These are phyloP conservation scores for Brachypodium distachyon DNA, from an alignment of 202 grass and related monocot genomes.

Conservation along the genomic window DNA sequence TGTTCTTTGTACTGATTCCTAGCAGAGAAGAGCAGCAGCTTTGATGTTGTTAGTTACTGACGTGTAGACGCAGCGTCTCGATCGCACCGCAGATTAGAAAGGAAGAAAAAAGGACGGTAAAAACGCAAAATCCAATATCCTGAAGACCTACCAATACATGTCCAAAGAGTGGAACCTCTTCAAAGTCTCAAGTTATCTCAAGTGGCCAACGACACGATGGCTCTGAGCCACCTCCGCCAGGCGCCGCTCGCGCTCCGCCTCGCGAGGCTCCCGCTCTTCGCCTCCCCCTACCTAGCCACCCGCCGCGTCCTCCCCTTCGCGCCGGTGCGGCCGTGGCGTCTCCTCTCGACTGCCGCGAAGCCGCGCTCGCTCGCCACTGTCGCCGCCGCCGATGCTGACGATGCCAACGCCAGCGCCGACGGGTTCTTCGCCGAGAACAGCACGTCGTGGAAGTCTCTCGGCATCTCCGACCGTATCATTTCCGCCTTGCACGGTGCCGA, in stretches of 20 bases:
- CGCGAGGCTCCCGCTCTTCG: neutral
- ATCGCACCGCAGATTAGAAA: too few species aligned
- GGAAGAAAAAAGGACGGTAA: neutral
- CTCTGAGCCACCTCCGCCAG: conserved; percentile 56
- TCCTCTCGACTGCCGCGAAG: neutral
- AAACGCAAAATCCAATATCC: neutral
- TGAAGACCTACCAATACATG: too few species aligned
- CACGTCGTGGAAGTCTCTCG: conserved; percentile 64
- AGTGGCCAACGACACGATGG: conserved; percentile 13
- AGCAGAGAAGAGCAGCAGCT: too few species aligned
- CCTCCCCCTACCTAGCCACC: conserved; percentile 2
- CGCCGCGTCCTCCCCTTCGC: conserved; percentile 3
- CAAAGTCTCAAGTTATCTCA: neutral
- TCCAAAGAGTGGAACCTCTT: neutral
- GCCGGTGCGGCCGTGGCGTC: conserved; percentile 25
- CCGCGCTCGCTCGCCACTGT: conserved; percentile 42
- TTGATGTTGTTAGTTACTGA: too few species aligned
- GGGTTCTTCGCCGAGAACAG: conserved; percentile 66
- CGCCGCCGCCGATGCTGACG: conserved; percentile 10
- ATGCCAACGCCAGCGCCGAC: neutral
- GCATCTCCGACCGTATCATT: conserved; percentile 48
- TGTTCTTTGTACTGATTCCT: too few species aligned
- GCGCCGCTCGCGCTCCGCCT: conserved; percentile 48
- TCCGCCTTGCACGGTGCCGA: conserved; percentile 25
- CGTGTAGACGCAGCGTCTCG: too few species aligned